phyloP scores from a whole-genome alignment of 345 rosid species.

The Reutealis trisperma region DNA sequence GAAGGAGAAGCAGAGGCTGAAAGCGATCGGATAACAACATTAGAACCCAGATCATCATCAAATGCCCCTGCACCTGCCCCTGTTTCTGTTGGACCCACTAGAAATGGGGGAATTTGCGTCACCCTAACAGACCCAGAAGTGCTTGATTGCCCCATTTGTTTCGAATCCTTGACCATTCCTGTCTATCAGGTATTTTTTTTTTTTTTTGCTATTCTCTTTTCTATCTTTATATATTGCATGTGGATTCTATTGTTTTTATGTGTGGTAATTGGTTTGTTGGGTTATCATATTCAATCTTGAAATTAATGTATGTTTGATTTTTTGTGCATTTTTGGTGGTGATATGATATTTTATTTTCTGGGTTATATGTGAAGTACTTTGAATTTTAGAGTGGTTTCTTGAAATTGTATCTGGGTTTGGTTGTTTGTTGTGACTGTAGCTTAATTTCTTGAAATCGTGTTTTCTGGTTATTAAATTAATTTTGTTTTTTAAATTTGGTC shows the following conservation, averaged over 20 bases:
- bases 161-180: slow-evolving; percentile 46
- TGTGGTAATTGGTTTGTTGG: background rate
- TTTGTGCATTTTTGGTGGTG: background rate
- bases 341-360: background rate
- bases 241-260: no score
- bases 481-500: no score
- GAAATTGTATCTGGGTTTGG: background rate
- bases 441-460: background rate
- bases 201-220: background rate
- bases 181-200: slow-evolving; percentile 48
- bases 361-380: background rate
- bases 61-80: background rate
- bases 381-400: background rate
- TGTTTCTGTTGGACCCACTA: slow-evolving; percentile 1
- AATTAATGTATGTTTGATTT: background rate
- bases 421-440: background rate
- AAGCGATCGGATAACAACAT: background rate
- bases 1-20: slow-evolving; percentile 1
- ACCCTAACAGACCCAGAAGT: slow-evolving; percentile 53
- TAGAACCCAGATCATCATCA: background rate
- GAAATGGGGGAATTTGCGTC: slow-evolving; percentile 23
- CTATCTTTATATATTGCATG: background rate
- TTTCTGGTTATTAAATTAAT: background rate
- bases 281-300: background rate
- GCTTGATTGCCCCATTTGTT: slow-evolving; percentile 59